phyloP scores from a whole-genome alignment of 129 eudicot species.

The Ambrosia trifida region DNA sequence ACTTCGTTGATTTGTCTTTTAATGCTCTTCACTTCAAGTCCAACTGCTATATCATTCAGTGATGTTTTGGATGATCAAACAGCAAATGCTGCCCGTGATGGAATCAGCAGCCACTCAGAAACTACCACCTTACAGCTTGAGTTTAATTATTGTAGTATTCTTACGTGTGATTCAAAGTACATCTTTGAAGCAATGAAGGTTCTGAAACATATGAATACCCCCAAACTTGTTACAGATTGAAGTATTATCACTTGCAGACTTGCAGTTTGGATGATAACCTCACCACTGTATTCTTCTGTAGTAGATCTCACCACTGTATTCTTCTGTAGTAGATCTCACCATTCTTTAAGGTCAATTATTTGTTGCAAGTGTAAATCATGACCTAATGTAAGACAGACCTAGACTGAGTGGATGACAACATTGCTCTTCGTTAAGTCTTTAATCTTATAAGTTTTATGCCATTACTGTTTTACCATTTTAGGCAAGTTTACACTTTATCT shows the following conservation, averaged over 20 bases:
- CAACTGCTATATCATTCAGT: slow-evolving; percentile 77
- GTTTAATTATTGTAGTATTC: slow-evolving; percentile 77
- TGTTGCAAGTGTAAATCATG: too few relatives aligned
- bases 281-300: too few relatives aligned
- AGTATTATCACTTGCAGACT: too few relatives aligned
- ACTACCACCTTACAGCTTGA: slow-evolving; percentile 90
- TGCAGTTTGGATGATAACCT: too few relatives aligned
- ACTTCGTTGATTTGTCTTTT: slow-evolving; percentile 75
- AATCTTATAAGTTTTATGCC: background rate
- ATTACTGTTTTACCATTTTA: background rate
- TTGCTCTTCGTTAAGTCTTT: background rate
- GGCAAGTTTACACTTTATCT: slow-evolving; percentile 5
- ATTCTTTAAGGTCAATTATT: too few relatives aligned
- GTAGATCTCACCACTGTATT: too few relatives aligned
- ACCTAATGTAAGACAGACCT: too few relatives aligned
- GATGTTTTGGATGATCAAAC: slow-evolving; percentile 67
- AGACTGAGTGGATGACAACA: background rate
- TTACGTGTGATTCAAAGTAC: slow-evolving; percentile 85
- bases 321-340: too few relatives aligned
- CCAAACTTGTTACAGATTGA: too few relatives aligned
- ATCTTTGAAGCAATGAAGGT: slow-evolving; percentile 85
- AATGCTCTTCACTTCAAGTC: slow-evolving; percentile 76
- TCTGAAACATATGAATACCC: slow-evolving; percentile 63
- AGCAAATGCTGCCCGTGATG: slow-evolving; percentile 92
- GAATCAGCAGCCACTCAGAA: slow-evolving; percentile 93